Conservation (phyloP, 768 basidiomycete genomes). For the Phaffia tasmanica region DNA sequence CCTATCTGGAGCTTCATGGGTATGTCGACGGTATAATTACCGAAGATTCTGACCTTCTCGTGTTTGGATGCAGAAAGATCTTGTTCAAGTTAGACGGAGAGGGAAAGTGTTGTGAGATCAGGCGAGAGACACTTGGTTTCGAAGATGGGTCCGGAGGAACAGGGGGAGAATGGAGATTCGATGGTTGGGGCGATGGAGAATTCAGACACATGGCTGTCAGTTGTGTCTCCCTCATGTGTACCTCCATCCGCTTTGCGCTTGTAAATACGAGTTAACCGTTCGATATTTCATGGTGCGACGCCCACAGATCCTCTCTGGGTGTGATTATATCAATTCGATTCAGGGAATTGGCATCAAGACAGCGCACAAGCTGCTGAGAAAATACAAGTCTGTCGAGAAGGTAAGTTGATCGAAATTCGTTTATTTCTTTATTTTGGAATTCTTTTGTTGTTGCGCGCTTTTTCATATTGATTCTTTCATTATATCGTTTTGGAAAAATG, state of each 20-base stretch:
- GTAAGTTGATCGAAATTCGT: slow-evolving; percentile 26
- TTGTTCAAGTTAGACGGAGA: slow-evolving; percentile 79
- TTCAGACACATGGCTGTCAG: slow-evolving; percentile 75
- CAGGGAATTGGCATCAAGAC: slow-evolving; percentile 89
- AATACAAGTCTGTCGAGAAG: slow-evolving; percentile 75
- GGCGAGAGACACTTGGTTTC: slow-evolving; percentile 32
- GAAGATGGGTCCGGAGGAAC: slow-evolving; percentile 4
- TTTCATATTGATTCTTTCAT: not conserved
- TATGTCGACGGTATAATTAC: slow-evolving; percentile 85
- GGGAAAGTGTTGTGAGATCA: slow-evolving; percentile 40
- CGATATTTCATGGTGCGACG: not conserved
- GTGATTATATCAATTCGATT: slow-evolving; percentile 59
- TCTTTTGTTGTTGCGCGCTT: not conserved
- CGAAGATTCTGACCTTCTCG: slow-evolving; percentile 93
- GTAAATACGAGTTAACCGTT: too few relatives aligned
- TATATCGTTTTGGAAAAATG: too few relatives aligned
- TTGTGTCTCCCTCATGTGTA: slow-evolving; percentile 6
- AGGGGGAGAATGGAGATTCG: slow-evolving; percentile 53
- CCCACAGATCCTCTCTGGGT: slow-evolving; percentile 38
- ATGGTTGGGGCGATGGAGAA: slow-evolving; percentile 79
- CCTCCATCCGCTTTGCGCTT: too few relatives aligned
- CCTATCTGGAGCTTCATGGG: slow-evolving; percentile 73
- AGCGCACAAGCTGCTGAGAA: slow-evolving; percentile 66
- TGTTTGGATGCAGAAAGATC: slow-evolving; percentile 76
- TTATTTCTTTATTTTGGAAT: not conserved